A percentile compares a stretch with the other conserved stretches of the same genome.
These are phyloP conservation scores for Saraca asoca DNA, from an alignment of 331 rosid genomes.

Conservation along the genomic window DNA sequence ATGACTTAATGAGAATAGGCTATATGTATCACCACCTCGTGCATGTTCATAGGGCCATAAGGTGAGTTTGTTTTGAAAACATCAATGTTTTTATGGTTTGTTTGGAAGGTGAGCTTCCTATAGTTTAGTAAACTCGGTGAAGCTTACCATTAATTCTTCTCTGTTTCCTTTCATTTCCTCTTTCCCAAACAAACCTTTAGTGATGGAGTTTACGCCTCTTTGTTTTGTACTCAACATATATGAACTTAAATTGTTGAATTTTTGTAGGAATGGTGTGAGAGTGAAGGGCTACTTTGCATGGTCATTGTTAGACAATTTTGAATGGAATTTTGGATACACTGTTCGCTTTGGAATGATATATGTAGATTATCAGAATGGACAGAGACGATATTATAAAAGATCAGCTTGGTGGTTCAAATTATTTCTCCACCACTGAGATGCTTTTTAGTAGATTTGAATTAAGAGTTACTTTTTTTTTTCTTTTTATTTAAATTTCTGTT, in stretches of 20 bases:
- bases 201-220: background rate
- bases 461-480: too few species aligned
- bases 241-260: too few species aligned
- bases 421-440: constrained; percentile 33
- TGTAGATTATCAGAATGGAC: constrained; percentile 39
- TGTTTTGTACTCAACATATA: too few species aligned
- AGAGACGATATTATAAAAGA: constrained; percentile 41
- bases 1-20: constrained; percentile 32
- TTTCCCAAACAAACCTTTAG: background rate
- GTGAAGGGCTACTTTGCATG: constrained; percentile 65
- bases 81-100: constrained; percentile 46
- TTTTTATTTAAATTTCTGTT: too few species aligned
- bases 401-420: constrained; percentile 55
- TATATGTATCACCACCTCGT: too few species aligned
- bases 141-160: constrained; percentile 7
- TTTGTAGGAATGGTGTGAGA: constrained; percentile 44
- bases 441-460: too few species aligned
- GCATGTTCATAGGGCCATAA: too few species aligned
- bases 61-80: too few species aligned
- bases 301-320: constrained; percentile 61
- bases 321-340: constrained; percentile 54
- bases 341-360: constrained; percentile 50
- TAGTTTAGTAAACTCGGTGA: constrained; percentile 55
- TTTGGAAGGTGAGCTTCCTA: constrained; percentile 34
- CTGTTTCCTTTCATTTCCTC: constrained; percentile 28